Conservation (phyloP, 257 asterid species). For the Nicotiana tomentosiformis region DNA sequence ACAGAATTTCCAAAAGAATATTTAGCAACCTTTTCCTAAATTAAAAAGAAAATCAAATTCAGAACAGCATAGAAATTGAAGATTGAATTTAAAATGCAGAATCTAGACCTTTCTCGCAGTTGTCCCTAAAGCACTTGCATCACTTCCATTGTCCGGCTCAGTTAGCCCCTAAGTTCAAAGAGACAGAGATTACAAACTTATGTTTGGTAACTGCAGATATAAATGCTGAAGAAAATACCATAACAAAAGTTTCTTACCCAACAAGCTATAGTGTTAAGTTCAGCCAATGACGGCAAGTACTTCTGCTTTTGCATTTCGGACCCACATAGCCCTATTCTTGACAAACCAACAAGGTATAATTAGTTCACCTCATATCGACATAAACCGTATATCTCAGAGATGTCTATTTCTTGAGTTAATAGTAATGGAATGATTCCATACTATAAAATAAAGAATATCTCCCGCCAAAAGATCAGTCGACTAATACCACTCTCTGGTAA, state of each 20-base stretch:
- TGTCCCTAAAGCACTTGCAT: slow-evolving; percentile 82
- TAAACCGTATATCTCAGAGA: background rate
- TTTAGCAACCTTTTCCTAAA: background rate
- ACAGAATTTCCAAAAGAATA: background rate
- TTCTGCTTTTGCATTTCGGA: slow-evolving; percentile 85
- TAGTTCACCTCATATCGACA: background rate
- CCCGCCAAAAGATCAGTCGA: background rate
- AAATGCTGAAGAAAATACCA: background rate
- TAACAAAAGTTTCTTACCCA: slow-evolving; percentile 58
- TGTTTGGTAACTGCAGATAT: background rate
- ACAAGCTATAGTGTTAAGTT: slow-evolving; percentile 62
- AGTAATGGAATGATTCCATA: no score
- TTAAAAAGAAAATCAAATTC: background rate
- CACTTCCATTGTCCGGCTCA: slow-evolving; percentile 97
- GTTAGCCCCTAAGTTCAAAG: slow-evolving; percentile 65
- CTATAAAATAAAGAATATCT: no score
- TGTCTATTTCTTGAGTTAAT: no score
- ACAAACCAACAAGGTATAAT: slow-evolving; percentile 14
- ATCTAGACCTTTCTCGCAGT: slow-evolving; percentile 76
- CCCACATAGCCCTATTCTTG: slow-evolving; percentile 71
- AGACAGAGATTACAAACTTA: slow-evolving; percentile 8
- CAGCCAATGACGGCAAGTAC: slow-evolving; percentile 84
- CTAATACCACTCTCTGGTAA: background rate
- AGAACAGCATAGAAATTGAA: background rate
- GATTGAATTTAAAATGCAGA: background rate